phyloP scores from a whole-genome alignment of 768 basidiomycete genomes.

The Lentinula edodes region DNA sequence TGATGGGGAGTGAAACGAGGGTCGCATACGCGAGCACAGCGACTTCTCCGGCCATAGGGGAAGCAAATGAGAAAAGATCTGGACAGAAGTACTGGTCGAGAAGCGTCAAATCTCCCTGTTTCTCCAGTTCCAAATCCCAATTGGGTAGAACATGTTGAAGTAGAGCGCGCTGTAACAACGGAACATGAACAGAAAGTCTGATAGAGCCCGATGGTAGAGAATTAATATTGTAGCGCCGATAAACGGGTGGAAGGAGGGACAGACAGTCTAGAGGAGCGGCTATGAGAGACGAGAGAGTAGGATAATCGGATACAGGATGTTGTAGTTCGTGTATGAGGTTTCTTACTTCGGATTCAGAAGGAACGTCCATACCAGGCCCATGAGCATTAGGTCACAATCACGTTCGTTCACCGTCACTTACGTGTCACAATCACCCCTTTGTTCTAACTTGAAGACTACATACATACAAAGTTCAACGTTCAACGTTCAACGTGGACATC shows the following conservation, averaged over 20 bases:
- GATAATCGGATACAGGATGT: slow-evolving; percentile 40
- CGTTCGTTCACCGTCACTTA: neutral
- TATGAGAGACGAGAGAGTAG: slow-evolving; percentile 51
- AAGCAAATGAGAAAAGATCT: slow-evolving; percentile 48
- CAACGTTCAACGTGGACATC: neutral
- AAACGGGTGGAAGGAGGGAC: slow-evolving; percentile 56
- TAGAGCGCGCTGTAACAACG: slow-evolving; percentile 59
- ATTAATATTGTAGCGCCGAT: slow-evolving; percentile 34
- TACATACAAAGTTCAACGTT: too few relatives aligned
- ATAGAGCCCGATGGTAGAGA: slow-evolving; percentile 28
- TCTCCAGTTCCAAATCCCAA: slow-evolving; percentile 57
- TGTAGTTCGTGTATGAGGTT: slow-evolving; percentile 41
- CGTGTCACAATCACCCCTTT: neutral
- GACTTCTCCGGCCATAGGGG: slow-evolving; percentile 43
- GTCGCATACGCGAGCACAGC: slow-evolving; percentile 61
- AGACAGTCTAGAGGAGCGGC: slow-evolving; percentile 51
- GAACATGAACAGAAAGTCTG: slow-evolving; percentile 34
- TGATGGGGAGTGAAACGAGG: slow-evolving; percentile 46
- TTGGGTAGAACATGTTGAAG: slow-evolving; percentile 61
- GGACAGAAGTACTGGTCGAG: slow-evolving; percentile 74
- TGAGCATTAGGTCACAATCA: neutral
- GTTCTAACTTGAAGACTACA: neutral
- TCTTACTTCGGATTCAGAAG: slow-evolving; percentile 19
- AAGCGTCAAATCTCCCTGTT: slow-evolving; percentile 39
- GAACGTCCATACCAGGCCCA: neutral